phyloP scores from a whole-genome alignment of 2,329 filamentous ascomycete genomes.

The Apiospora arundinis region DNA sequence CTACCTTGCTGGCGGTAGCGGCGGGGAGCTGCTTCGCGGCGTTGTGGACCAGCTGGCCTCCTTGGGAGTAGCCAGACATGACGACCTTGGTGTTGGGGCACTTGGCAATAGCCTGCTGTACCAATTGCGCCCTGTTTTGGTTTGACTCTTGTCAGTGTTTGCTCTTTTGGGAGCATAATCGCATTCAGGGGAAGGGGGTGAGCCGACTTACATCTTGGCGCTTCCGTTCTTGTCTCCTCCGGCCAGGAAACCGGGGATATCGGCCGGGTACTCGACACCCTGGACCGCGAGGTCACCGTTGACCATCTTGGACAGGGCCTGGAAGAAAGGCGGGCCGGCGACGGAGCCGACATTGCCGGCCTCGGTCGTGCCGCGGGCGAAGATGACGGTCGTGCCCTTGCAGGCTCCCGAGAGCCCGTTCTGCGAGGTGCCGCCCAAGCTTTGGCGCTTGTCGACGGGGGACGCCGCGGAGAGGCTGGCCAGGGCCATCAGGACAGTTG shows the following conservation, averaged over 20 bases:
- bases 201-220: conserved; percentile 44
- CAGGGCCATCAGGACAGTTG: conserved; percentile 21
- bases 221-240: conserved; percentile 53
- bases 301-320: conserved; percentile 48
- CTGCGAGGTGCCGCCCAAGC: conserved; percentile 19
- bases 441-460: conserved; percentile 23
- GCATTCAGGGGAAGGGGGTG: neutral
- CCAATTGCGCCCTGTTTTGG: conserved; percentile 23
- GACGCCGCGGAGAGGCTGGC: conserved; percentile 8
- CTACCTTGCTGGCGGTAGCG: conserved; percentile 40
- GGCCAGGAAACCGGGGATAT: conserved; percentile 49
- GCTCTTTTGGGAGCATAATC: neutral
- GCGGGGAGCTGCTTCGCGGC: conserved; percentile 45
- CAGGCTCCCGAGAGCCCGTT: conserved; percentile 37
- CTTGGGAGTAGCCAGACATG: conserved; percentile 54
- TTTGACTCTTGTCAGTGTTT: conserved; percentile 26
- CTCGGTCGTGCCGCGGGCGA: conserved; percentile 62
- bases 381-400: conserved; percentile 58
- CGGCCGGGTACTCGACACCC: conserved; percentile 59
- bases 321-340: conserved; percentile 57
- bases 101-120: conserved; percentile 42
- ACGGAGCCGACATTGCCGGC: conserved; percentile 56
- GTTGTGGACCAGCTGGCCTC: conserved; percentile 49
- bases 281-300: conserved; percentile 56
- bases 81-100: conserved; percentile 54